Evolutionary conservation across 148 eudicot species (phyloP).

Genomic region (Cornus florida): DNA sequence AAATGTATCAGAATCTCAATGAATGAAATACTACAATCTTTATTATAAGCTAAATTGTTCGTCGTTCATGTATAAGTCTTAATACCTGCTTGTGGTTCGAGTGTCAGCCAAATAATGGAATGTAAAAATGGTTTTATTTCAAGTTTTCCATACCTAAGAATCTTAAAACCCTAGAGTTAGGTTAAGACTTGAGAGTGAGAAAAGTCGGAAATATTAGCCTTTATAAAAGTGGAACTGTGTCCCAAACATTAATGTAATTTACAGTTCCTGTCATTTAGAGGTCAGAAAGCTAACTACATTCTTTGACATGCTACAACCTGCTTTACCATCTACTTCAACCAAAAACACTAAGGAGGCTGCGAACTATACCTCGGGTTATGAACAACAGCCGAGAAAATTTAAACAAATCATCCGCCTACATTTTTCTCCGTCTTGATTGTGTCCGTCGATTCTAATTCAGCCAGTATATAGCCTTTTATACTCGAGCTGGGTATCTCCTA

Average conservation of each 20-base stretch:
- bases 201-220: neutral
- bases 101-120: no score
- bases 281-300: neutral
- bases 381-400: neutral
- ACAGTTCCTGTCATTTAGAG: neutral
- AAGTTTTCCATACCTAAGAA: neutral
- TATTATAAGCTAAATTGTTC: no score
- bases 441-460: neutral
- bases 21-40: no score
- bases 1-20: no score
- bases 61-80: no score
- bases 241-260: neutral
- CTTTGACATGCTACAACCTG: neutral
- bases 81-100: no score
- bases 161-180: neutral
- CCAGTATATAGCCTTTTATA: constrained; percentile 5
- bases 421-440: neutral
- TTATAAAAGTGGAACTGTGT: neutral
- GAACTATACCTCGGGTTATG: neutral
- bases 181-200: neutral
- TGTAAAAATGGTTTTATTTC: no score
- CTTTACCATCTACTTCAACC: neutral
- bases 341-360: neutral
- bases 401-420: neutral
- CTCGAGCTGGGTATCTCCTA: constrained; percentile 3